Evolutionary conservation across 768 basidiomycete genomes (phyloP).

Genomic region (Strobilomyces confusus): DNA sequence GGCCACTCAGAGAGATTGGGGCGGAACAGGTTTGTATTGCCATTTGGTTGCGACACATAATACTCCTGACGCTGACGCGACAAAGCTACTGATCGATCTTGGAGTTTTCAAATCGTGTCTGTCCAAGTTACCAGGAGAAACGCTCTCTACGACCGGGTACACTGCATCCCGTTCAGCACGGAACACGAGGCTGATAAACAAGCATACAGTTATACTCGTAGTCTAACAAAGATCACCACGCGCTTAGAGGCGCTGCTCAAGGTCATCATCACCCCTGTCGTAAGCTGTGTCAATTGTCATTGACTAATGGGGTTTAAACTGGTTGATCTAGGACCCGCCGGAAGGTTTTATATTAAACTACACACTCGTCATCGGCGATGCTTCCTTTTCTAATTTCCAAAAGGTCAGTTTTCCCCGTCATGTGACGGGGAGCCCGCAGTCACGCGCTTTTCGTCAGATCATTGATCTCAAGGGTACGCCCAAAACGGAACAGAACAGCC

Average conservation of each 20-base stretch:
- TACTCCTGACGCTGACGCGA: constrained; percentile 7
- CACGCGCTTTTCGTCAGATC: constrained; percentile 50
- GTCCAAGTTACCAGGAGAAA: constrained; percentile 77
- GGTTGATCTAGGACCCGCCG: constrained; percentile 66
- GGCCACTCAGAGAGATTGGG: constrained; percentile 88
- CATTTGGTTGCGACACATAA: background rate
- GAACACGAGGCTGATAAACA: constrained; percentile 10
- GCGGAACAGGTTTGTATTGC: constrained; percentile 76
- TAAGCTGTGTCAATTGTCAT: constrained; percentile 35
- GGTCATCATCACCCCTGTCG: constrained; percentile 90
- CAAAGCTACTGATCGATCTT: constrained; percentile 83
- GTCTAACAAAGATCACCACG: constrained; percentile 74
- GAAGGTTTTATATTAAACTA: constrained; percentile 97
- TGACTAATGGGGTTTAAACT: background rate
- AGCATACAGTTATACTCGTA: constrained; percentile 67
- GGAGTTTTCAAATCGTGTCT: constrained; percentile 83
- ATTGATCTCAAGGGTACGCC: constrained; percentile 93
- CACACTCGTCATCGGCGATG: constrained; percentile 89
- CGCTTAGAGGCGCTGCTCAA: constrained; percentile 90
- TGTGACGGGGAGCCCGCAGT: constrained; percentile 8
- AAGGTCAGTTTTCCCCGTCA: constrained; percentile 55
- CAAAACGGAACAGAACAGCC: constrained; percentile 78
- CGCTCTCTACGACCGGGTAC: constrained; percentile 52
- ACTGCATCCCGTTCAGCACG: constrained; percentile 8
- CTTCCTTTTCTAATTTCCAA: constrained; percentile 96